These are phyloP conservation scores for Volutella citrinella DNA, from an alignment of 2,329 filamentous ascomycete species.

Conservation along the genomic window DNA sequence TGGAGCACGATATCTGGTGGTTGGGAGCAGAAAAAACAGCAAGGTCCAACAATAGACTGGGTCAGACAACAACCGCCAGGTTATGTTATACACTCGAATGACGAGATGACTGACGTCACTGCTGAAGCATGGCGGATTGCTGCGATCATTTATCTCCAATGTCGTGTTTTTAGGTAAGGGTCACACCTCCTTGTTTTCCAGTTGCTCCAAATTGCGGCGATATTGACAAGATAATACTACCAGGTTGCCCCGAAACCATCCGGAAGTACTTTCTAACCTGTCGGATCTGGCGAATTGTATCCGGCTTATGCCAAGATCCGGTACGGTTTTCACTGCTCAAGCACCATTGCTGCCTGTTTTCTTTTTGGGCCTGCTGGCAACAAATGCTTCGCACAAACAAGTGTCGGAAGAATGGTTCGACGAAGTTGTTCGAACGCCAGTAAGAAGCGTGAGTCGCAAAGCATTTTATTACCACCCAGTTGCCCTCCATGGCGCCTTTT, in stretches of 20 bases:
- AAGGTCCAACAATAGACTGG: constrained; percentile 25
- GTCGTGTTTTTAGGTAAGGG: constrained; percentile 34
- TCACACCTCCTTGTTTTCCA: too few relatives aligned
- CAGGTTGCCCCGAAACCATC: constrained; percentile 37
- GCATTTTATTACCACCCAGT: constrained; percentile 5
- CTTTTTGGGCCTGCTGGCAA: constrained; percentile 36
- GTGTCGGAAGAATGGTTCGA: constrained; percentile 35
- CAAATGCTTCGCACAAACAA: constrained; percentile 21
- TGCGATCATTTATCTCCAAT: constrained; percentile 37
- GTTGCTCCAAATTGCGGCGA: too few relatives aligned
- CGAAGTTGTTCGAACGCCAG: constrained; percentile 33
- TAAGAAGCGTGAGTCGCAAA: constrained; percentile 36
- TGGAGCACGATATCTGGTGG: constrained; percentile 31
- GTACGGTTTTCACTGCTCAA: constrained; percentile 38
- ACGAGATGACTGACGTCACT: constrained; percentile 38
- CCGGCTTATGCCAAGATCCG: constrained; percentile 39
- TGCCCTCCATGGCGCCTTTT: too few relatives aligned
- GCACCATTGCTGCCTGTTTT: constrained; percentile 41
- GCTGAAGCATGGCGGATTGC: constrained; percentile 41
- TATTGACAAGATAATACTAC: too few relatives aligned
- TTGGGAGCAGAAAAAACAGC: constrained; percentile 17
- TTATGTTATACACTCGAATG: constrained; percentile 24
- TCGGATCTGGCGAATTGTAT: constrained; percentile 35
- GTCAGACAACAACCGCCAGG: constrained; percentile 22
- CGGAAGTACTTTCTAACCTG: constrained; percentile 30